Evolutionary conservation across 169 alveolate species (phyloP), one percentile per base, ranked within the genome.

Genomic region (Pseudocohnilembus persalinus): DNA sequence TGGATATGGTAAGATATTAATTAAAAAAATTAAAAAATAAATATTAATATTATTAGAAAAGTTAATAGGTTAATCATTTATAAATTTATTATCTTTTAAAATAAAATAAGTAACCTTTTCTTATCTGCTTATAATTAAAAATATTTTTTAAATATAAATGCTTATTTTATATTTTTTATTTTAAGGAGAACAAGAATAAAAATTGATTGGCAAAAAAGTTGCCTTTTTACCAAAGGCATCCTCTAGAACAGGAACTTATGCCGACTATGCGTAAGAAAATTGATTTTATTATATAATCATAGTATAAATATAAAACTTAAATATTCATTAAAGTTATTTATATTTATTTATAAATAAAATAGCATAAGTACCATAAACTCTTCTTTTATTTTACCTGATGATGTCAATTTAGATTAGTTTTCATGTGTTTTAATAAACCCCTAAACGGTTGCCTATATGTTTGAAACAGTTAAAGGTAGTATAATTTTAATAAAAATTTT

Each of bases 1-100:
- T 63, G 81, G 77, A 31, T 88, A 73, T 0, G 85, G 89, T 77
- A 95, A 93, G 29, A 30, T n/a, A n/a, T n/a, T n/a, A n/a, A n/a
- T n/a, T n/a, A n/a, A n/a, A n/a, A n/a, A n/a, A n/a, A n/a, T n/a
- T n/a, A n/a, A n/a, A n/a, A n/a, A n/a, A n/a, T n/a, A n/a, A n/a
- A n/a, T n/a, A n/a, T n/a, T n/a, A n/a, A n/a, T n/a, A n/a, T n/a
- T n/a, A n/a, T n/a, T n/a, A n/a, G n/a, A n/a, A n/a, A n/a, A n/a
- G n/a, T n/a, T n/a, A n/a, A n/a, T n/a, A n/a, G n/a, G n/a, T n/a
- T n/a, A n/a, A n/a, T n/a, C n/a, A n/a, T n/a, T n/a, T n/a, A n/a
- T n/a, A n/a, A n/a, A n/a, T n/a, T n/a, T n/a, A n/a, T n/a, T n/a
- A n/a, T n/a, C n/a, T n/a, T n/a, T n/a, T n/a, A n/a, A n/a, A n/a